These are phyloP conservation scores for Silene latifolia DNA, from an alignment of 148 eudicot genomes.

Conservation along the genomic window DNA sequence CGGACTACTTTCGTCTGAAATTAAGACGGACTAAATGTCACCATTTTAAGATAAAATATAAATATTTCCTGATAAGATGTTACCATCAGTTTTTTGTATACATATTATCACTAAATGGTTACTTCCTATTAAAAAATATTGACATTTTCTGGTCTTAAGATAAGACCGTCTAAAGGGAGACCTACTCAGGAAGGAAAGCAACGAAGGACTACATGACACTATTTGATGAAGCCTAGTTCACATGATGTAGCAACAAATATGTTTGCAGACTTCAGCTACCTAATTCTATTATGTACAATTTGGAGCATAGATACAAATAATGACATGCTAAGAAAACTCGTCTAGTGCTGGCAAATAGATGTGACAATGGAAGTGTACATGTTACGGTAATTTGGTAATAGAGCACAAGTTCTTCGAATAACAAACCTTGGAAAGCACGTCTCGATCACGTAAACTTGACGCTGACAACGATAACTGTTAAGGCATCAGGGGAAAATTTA, in stretches of 20 bases:
- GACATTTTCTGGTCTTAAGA: no score
- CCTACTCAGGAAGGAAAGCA: neutral
- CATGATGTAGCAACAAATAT: neutral
- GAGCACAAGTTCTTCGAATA: conserved; percentile 1
- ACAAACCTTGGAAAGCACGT: conserved; percentile 91
- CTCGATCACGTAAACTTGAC: conserved; percentile 73
- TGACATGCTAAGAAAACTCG: neutral
- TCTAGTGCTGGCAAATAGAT: neutral
- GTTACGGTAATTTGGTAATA: neutral
- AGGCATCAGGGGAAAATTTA: conserved; percentile 6
- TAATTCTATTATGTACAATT: neutral
- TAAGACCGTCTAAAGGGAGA: no score
- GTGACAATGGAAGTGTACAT: neutral
- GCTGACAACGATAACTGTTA: conserved; percentile 86
- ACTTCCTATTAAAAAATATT: no score
- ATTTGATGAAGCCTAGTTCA: neutral
- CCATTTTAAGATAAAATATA: no score
- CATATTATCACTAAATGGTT: no score
- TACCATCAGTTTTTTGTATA: no score
- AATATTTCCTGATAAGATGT: no score
- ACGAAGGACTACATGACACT: neutral
- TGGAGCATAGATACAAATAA: neutral
- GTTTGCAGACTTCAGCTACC: neutral
- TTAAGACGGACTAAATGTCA: no score
- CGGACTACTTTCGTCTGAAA: no score